These are phyloP conservation scores for Setaria italica DNA, from an alignment of 202 grass and related monocot genomes.

Conservation along the genomic window DNA sequence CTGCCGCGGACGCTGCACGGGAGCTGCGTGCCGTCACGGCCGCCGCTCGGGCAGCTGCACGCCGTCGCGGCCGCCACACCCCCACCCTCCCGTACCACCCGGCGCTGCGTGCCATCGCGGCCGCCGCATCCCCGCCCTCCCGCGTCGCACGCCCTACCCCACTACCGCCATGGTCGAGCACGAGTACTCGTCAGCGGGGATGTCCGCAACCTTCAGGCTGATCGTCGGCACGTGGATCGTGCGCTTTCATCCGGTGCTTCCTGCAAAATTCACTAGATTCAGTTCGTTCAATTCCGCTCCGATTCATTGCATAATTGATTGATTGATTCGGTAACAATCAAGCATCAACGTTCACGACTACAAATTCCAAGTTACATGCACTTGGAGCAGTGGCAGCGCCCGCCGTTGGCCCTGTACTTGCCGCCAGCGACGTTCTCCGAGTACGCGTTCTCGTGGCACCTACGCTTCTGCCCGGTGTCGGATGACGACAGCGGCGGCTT, in stretches of 20 bases:
- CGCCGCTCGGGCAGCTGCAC: too few species aligned
- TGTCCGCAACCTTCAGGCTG: constrained; percentile 37
- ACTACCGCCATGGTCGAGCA: too few species aligned
- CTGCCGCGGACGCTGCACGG: too few species aligned
- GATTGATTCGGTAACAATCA: not conserved
- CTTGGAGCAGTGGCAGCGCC: constrained; percentile 71
- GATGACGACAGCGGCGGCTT: constrained; percentile 47
- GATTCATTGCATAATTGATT: not conserved
- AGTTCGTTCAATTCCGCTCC: too few species aligned
- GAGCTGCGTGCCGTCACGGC: too few species aligned
- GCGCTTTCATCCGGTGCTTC: constrained; percentile 54
- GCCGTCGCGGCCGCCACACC: too few species aligned
- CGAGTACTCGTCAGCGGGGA: too few species aligned
- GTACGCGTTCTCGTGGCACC: constrained; percentile 55
- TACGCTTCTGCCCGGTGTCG: constrained; percentile 41
- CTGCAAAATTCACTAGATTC: not conserved
- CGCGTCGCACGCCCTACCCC: too few species aligned
- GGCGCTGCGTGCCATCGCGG: too few species aligned
- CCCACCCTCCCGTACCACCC: too few species aligned
- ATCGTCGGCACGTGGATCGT: constrained; percentile 66
- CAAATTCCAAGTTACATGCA: not conserved
- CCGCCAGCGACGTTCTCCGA: constrained; percentile 48
- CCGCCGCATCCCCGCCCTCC: too few species aligned
- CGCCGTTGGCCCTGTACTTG: constrained; percentile 22
- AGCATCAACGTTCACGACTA: not conserved